Conservation (phyloP, 2,329 filamentous ascomycete genomes). For the Erysiphe pulchra region DNA sequence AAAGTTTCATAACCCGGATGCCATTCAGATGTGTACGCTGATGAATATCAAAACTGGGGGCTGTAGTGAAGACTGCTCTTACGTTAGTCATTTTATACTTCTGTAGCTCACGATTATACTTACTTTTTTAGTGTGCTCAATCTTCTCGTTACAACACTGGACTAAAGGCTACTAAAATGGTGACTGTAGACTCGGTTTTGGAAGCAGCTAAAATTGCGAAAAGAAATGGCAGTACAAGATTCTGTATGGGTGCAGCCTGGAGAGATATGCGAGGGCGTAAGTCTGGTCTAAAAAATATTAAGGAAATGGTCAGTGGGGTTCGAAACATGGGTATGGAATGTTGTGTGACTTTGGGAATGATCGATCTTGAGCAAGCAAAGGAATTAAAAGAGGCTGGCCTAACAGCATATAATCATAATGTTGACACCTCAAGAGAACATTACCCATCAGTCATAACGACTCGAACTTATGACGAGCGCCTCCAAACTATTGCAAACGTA, state of each 20-base stretch:
- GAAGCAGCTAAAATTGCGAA: slow-evolving; percentile 52
- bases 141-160: slow-evolving; percentile 58
- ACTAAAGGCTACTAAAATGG: slow-evolving; percentile 55
- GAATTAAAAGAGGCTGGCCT: slow-evolving; percentile 64
- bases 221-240: slow-evolving; percentile 64
- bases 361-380: slow-evolving; percentile 53
- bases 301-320: slow-evolving; percentile 64
- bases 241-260: slow-evolving; percentile 93
- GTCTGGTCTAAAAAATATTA: slow-evolving; percentile 59
- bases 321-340: slow-evolving; percentile 65
- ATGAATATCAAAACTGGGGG: slow-evolving; percentile 96
- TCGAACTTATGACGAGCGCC: slow-evolving; percentile 62
- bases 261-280: slow-evolving; percentile 81
- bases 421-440: slow-evolving; percentile 74
- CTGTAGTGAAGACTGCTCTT: slow-evolving; percentile 78
- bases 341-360: slow-evolving; percentile 88
- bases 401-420: slow-evolving; percentile 85
- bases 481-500: slow-evolving; percentile 56
- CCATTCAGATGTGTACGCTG: slow-evolving; percentile 76
- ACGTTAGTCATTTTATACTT: slow-evolving; percentile 17
- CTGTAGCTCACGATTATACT: not conserved
- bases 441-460: slow-evolving; percentile 74
- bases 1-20: slow-evolving; percentile 58
- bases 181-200: slow-evolving; percentile 57
- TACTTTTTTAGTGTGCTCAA: slow-evolving; percentile 35